These are phyloP conservation scores for Pythium rishiriense DNA, from an alignment of 352 stramenopile species.

Conservation along the genomic window DNA sequence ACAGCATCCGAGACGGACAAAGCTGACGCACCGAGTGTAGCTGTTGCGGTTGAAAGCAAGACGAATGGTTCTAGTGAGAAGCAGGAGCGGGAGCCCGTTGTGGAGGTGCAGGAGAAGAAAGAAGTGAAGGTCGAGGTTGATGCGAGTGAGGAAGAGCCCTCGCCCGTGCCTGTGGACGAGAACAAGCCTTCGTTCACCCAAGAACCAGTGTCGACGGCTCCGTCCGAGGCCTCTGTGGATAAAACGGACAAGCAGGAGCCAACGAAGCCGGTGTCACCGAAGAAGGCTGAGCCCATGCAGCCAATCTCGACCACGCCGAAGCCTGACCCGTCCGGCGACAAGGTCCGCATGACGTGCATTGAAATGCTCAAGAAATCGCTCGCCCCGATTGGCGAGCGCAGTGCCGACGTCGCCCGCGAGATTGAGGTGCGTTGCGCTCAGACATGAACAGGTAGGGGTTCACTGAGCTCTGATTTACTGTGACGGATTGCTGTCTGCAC, in stretches of 20 bases:
- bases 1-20: background rate
- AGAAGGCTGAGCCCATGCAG: conserved; percentile 9
- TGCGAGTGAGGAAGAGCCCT: background rate
- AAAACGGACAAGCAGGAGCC: conserved; percentile 2
- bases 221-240: background rate
- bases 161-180: background rate
- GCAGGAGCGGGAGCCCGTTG: background rate
- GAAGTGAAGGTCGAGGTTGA: background rate
- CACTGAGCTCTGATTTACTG: too few species aligned
- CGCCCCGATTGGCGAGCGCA: conserved; percentile 37
- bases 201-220: background rate
- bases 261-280: conserved; percentile 1
- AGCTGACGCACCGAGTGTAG: too few species aligned
- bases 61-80: conserved; percentile 3
- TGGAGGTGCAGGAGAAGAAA: background rate
- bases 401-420: conserved; percentile 52
- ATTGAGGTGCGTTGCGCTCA: conserved; percentile 65
- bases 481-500: too few species aligned
- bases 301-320: conserved; percentile 23
- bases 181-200: conserved; percentile 1
- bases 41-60: background rate
- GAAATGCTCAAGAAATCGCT: conserved; percentile 71
- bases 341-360: conserved; percentile 57
- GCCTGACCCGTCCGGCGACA: conserved; percentile 45
- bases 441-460: too few species aligned